Evolutionary conservation across 192 early-diverging fungal species (phyloP), one percentile per base, ranked within the genome.

Genomic region (Rhizophagus prolifer): DNA sequence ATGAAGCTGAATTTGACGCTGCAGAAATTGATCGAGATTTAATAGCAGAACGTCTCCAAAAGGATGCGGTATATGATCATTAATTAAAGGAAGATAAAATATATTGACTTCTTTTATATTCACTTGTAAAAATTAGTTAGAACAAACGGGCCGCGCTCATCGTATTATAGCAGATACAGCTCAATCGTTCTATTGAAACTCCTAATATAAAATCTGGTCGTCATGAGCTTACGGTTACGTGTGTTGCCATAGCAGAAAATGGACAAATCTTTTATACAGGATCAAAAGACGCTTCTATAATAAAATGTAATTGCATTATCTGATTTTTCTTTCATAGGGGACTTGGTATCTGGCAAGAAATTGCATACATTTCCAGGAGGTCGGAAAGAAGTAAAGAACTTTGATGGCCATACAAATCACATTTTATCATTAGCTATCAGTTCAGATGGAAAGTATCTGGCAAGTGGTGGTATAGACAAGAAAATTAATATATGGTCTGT

Each of bases 401-500:
- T 84, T 77, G 80, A 86, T 26, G 94, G 93, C 44, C 95, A 96
- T 79, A 88, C 88, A 8, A 90, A 91, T 74, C 88, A 91, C 54
- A 87, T 97, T 25, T 82, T 92, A 38, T 92, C 90, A 10, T 76
- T 97, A 26, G 91, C 92, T 2, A 78, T 91, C 8, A 91, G 92
- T 79, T 81, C 81, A 47, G 92, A 93, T 70, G 86, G 86, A 77
- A 87, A 87, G 67, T 92, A 86, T 68, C 79, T 96, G 89, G 94
- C 94, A 0, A 93, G 91, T 19, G 96, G 95, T 68, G 97, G 98
- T 19, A 85, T 86, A 41, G 98, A 99, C 79, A 94, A 95, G 72
- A 86, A 86, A 16, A 95, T 99, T 60, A 91, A 95, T 80, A 88
- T 98, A 8, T 99, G 97, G 98, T 93, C 93, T 1, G 88, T 93